Evolutionary conservation across 1,284 basidiomycete species (phyloP).

Genomic region (Gastroboletus turbinatus): DNA sequence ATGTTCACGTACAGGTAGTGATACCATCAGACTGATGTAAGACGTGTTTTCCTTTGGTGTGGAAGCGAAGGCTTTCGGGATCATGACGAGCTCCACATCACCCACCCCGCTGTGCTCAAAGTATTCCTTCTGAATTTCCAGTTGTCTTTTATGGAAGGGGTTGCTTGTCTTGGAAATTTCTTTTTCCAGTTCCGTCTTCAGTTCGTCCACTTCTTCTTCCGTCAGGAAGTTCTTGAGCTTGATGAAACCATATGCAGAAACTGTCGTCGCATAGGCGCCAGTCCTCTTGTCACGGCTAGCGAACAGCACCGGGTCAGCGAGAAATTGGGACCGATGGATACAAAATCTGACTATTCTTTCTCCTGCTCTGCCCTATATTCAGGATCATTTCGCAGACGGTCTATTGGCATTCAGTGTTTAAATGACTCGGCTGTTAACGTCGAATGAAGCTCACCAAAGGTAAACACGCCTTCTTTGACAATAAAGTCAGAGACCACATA

Average conservation of each 20-base stretch:
- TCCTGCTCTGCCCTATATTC: conserved; percentile 9
- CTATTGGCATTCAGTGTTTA: not conserved
- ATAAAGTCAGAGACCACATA: conserved; percentile 13
- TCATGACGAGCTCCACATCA: conserved; percentile 21
- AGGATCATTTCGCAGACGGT: conserved; percentile 18
- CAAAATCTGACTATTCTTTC: conserved; percentile 17
- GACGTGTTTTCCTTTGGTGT: conserved; percentile 12
- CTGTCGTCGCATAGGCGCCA: conserved; percentile 19
- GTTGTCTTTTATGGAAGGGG: conserved; percentile 15
- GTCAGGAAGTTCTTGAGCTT: conserved; percentile 19
- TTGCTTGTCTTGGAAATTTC: conserved; percentile 10
- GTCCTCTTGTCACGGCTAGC: conserved; percentile 15
- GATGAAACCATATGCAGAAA: conserved; percentile 20
- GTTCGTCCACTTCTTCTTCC: conserved; percentile 11
- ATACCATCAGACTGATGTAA: conserved; percentile 15
- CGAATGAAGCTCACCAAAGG: conserved; percentile 12
- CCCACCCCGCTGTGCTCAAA: conserved; percentile 8
- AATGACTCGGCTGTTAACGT: not conserved
- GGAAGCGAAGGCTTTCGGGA: conserved; percentile 17
- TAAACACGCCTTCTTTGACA: conserved; percentile 20
- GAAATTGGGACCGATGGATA: not conserved
- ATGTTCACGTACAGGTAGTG: conserved; percentile 11
- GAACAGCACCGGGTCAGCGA: not conserved
- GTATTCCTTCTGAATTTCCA: conserved; percentile 14
- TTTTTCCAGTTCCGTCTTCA: conserved; percentile 13